These are phyloP conservation scores for Xylariaceae sp. DNA, from an alignment of 2,329 filamentous ascomycete genomes.

Conservation along the genomic window DNA sequence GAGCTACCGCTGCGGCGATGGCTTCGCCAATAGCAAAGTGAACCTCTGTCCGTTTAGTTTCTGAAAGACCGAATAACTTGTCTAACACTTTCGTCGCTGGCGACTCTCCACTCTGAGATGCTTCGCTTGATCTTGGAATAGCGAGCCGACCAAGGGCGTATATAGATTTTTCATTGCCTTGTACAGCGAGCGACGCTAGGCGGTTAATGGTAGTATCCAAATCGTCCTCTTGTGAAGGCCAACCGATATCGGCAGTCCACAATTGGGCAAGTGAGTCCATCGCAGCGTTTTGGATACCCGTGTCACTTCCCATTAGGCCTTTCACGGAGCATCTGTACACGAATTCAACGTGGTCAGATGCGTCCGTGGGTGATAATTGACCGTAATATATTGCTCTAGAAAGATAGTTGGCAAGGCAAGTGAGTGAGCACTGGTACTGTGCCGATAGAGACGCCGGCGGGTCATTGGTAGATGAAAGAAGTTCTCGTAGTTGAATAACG, in stretches of 20 bases:
- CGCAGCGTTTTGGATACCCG: constrained; percentile 37
- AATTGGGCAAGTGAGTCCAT: constrained; percentile 43
- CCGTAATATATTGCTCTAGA: constrained; percentile 39
- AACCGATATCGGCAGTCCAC: constrained; percentile 42
- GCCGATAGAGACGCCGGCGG: constrained; percentile 39
- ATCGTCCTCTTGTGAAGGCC: constrained; percentile 41
- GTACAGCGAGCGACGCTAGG: constrained; percentile 70
- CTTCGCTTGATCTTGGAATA: constrained; percentile 55
- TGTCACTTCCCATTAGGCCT: constrained; percentile 30
- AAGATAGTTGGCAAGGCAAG: constrained; percentile 39
- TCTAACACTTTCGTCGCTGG: constrained; percentile 65
- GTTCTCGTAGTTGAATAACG: constrained; percentile 46
- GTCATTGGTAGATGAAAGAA: constrained; percentile 34
- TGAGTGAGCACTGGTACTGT: constrained; percentile 42
- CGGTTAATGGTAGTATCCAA: constrained; percentile 69
- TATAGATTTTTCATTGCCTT: constrained; percentile 79
- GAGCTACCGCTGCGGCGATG: constrained; percentile 75
- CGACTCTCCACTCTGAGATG: constrained; percentile 43
- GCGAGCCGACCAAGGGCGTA: constrained; percentile 79
- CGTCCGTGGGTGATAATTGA: constrained; percentile 24
- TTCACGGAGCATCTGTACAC: constrained; percentile 29
- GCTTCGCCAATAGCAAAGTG: constrained; percentile 93
- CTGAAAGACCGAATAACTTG: constrained; percentile 77
- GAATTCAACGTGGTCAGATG: constrained; percentile 37
- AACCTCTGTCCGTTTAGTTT: constrained; percentile 83